phyloP scores from a whole-genome alignment of 805 yeast species.

The Cyberlindnera xylosilytica region DNA sequence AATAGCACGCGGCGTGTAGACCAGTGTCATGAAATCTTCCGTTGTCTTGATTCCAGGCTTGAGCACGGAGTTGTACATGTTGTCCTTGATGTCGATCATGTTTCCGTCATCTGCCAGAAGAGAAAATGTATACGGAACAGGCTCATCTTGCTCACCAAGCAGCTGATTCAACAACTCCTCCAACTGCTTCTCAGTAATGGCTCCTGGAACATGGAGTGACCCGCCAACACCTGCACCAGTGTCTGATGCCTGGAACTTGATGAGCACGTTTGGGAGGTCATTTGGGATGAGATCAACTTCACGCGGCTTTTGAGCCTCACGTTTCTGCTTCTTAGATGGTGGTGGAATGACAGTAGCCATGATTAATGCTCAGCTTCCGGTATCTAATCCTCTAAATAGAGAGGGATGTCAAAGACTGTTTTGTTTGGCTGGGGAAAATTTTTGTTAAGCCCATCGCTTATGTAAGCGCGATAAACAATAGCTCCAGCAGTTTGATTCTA shows the following conservation, averaged over 20 bases:
- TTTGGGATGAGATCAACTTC: constrained; percentile 71
- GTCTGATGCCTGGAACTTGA: constrained; percentile 89
- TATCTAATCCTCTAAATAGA: no score
- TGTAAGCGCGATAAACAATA: constrained; percentile 5
- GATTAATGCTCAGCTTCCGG: no score
- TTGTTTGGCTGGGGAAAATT: no score
- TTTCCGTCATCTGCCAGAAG: constrained; percentile 48
- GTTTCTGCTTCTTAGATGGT: constrained; percentile 82
- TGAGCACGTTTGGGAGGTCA: constrained; percentile 82
- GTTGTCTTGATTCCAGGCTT: constrained; percentile 86
- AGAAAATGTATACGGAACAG: constrained; percentile 87
- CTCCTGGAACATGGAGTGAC: constrained; percentile 87
- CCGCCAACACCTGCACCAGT: constrained; percentile 86
- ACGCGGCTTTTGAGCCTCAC: constrained; percentile 76
- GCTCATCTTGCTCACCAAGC: constrained; percentile 58
- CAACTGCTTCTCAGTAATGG: constrained; percentile 76
- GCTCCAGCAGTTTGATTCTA: no score
- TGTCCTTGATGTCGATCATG: constrained; percentile 71
- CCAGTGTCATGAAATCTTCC: constrained; percentile 87
- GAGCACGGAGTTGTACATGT: constrained; percentile 74
- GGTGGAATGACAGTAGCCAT: constrained; percentile 97
- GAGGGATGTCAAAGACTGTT: no score
- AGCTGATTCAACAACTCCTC: constrained; percentile 85
- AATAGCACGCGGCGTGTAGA: constrained; percentile 92
- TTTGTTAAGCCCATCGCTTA: constrained; percentile 23